A percentile compares a stretch with the other conserved stretches of the same genome.
phyloP scores from a whole-genome alignment of 169 alveolate genomes.

The Plasmodium ovale region DNA sequence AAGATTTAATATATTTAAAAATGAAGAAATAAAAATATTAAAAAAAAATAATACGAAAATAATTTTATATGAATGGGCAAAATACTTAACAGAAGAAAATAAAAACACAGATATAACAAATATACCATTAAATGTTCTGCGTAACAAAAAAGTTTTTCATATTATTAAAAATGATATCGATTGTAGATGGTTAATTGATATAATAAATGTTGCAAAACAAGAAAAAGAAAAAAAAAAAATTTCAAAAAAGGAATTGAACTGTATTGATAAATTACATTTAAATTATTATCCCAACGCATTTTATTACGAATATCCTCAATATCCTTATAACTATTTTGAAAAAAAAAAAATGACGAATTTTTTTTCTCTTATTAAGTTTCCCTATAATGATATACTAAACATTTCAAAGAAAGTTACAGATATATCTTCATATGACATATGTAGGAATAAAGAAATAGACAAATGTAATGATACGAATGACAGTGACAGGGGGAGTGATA shows the following conservation, averaged over 20 bases:
- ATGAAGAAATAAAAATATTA: constrained; percentile 73
- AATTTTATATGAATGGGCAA: constrained; percentile 73
- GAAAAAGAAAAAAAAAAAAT: not conserved
- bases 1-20: constrained; percentile 55
- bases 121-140: constrained; percentile 48
- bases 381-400: constrained; percentile 65
- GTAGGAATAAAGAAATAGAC: not conserved
- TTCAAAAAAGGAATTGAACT: constrained; percentile 6
- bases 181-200: constrained; percentile 55
- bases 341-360: constrained; percentile 62
- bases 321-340: constrained; percentile 62
- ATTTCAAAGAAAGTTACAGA: constrained; percentile 31
- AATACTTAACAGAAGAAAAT: constrained; percentile 35
- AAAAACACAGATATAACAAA: constrained; percentile 34
- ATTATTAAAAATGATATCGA: constrained; percentile 49
- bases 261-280: constrained; percentile 32
- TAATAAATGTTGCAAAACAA: constrained; percentile 14
- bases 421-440: too few relatives aligned
- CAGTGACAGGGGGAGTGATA: not conserved
- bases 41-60: constrained; percentile 50
- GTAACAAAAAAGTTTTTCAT: constrained; percentile 36
- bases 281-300: constrained; percentile 54
- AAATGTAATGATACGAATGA: not conserved
- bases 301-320: constrained; percentile 73
- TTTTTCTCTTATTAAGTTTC: constrained; percentile 61